A percentile compares a stretch with the other conserved stretches of the same genome.
These are phyloP conservation scores for Apophysomyces elegans DNA, from an alignment of 371 early-diverging fungal genomes.

Conservation along the genomic window DNA sequence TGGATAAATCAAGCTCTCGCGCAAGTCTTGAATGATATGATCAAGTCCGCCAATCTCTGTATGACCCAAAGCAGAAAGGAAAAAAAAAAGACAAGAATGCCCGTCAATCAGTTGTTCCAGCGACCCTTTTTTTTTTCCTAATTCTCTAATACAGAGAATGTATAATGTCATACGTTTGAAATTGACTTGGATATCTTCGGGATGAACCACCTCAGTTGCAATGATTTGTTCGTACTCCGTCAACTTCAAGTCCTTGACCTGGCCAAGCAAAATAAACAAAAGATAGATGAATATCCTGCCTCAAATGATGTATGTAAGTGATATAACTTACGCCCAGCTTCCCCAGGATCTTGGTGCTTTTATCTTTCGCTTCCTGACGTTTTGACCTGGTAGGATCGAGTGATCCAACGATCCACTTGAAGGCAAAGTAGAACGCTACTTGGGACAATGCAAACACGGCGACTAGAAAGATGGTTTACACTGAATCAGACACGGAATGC, in stretches of 20 bases:
- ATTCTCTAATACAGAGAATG: constrained; percentile 11
- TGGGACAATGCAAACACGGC: constrained; percentile 82
- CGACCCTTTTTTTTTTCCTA: not conserved
- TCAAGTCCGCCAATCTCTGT: constrained; percentile 94
- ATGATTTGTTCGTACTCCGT: constrained; percentile 94
- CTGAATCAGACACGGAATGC: not conserved
- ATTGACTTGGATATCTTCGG: constrained; percentile 86
- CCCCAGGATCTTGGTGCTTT: constrained; percentile 70
- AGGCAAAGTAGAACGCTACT: constrained; percentile 84
- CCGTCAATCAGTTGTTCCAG: too few relatives aligned
- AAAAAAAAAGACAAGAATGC: too few relatives aligned
- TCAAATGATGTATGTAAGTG: too few relatives aligned
- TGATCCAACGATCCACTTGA: constrained; percentile 75
- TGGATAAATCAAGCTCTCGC: constrained; percentile 96
- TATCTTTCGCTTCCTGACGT: constrained; percentile 73
- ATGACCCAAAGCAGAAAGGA: too few relatives aligned
- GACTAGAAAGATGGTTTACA: constrained; percentile 37
- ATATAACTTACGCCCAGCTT: constrained; percentile 69
- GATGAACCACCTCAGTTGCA: constrained; percentile 89
- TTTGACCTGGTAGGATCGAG: constrained; percentile 79
- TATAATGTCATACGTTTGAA: constrained; percentile 68
- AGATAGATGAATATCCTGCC: too few relatives aligned
- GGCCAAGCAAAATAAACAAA: not conserved
- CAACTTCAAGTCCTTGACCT: constrained; percentile 76
- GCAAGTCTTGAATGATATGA: constrained; percentile 85